These are phyloP conservation scores for Cercophora samala DNA, from an alignment of 495 filamentous ascomycete species.

Conservation along the genomic window DNA sequence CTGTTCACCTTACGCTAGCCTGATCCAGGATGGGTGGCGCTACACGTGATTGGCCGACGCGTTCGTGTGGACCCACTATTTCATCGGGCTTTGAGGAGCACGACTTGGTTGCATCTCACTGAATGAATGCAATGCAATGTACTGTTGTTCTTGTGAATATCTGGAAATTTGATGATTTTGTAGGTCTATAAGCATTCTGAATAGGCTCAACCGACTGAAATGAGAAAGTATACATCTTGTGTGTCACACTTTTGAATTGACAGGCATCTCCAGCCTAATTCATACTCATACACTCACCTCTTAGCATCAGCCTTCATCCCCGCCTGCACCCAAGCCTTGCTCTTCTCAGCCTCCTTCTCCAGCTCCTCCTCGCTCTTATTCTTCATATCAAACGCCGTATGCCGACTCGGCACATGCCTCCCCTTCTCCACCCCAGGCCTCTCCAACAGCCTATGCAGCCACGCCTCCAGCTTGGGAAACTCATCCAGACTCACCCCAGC, in stretches of 20 bases:
- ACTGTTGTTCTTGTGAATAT: not conserved
- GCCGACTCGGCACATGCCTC: constrained; percentile 66
- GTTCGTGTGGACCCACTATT: not conserved
- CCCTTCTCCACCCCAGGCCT: constrained; percentile 74
- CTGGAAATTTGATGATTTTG: not conserved
- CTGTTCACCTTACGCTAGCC: constrained; percentile 2
- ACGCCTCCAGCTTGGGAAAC: constrained; percentile 68
- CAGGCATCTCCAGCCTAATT: not conserved
- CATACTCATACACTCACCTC: constrained; percentile 46
- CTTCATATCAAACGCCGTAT: constrained; percentile 55
- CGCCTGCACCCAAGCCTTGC: constrained; percentile 58
- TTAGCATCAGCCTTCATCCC: constrained; percentile 61
- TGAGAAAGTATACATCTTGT: too few species aligned
- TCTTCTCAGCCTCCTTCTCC: constrained; percentile 50
- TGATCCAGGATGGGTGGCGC: not conserved
- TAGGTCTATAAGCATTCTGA: too few species aligned
- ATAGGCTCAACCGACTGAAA: too few species aligned
- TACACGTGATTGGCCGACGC: not conserved
- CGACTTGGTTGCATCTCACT: too few species aligned
- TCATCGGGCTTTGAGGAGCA: too few species aligned
- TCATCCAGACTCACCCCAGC: constrained; percentile 72
- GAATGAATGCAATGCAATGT: too few species aligned
- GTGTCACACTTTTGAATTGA: too few species aligned
- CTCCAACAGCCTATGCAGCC: constrained; percentile 60
- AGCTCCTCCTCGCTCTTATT: constrained; percentile 43